A percentile compares a stretch with the other conserved stretches of the same genome.
These are phyloP conservation scores for Fusarium sp. DNA, from an alignment of 2,329 filamentous ascomycete genomes.

Conservation along the genomic window DNA sequence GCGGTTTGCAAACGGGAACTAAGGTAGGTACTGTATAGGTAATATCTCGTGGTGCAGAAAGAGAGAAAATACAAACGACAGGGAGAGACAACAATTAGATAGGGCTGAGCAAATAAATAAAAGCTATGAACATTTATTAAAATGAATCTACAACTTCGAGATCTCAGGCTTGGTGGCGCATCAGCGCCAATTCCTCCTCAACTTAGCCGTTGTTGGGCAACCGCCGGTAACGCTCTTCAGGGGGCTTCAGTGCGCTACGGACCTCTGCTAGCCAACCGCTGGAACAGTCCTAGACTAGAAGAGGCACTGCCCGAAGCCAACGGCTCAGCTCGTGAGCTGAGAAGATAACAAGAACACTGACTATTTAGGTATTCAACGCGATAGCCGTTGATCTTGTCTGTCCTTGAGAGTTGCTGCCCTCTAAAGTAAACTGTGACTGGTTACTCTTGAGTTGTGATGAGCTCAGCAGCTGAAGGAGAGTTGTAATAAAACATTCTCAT, in stretches of 20 bases:
- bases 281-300: slow-evolving; percentile 32
- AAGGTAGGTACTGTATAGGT: neutral
- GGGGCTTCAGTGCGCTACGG: slow-evolving; percentile 29
- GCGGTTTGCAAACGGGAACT: slow-evolving; percentile 16
- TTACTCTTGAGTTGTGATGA: neutral
- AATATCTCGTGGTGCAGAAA: neutral
- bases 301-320: slow-evolving; percentile 24
- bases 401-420: neutral
- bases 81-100: neutral
- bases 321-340: neutral
- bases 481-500: neutral
- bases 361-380: neutral
- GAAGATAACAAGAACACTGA: neutral
- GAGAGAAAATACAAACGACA: neutral
- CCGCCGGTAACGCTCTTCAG: slow-evolving; percentile 13
- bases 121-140: neutral
- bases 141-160: slow-evolving; percentile 6
- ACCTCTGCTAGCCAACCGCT: slow-evolving; percentile 28
- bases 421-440: neutral
- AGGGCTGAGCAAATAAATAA: neutral
- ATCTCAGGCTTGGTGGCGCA: slow-evolving; percentile 15
- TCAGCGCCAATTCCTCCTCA: neutral
- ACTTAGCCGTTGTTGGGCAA: slow-evolving; percentile 35
- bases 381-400: slow-evolving; percentile 12
- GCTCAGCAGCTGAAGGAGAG: neutral